Base-by-base conservation (phyloP, 768 basidiomycete species). In the Phanerodontia chrysosporium region DNA sequence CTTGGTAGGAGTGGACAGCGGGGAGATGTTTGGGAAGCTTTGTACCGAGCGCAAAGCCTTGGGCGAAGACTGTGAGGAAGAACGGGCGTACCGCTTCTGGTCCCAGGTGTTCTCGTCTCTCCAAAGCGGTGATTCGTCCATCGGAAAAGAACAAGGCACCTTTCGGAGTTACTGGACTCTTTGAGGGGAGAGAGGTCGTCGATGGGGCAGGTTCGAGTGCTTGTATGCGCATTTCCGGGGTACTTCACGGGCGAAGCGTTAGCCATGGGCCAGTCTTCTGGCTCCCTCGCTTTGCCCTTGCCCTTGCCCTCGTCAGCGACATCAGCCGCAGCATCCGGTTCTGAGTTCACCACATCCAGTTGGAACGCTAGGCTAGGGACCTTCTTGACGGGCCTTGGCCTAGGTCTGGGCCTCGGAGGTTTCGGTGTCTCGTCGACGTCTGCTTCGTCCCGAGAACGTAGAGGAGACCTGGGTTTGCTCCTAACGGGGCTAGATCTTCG, bases 1-100 rank as follows among this genome's bases (percentile, higher is more conserved):
- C 35, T 53, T 32, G 1, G 42, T 28, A 0, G 61, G 61, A 16
- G 64, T 64, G 0, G 64, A 65, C 1, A 58, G 48, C 2, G 58
- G 57, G 22, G 57, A 58, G 21, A 46, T 16, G 18, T 45, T 25
- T 3, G 55, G 55, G n/a, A 53, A 53, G 16, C 22, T 25, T 13
- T 16, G 35, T 25, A 35, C 36, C 7, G 9, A 2, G 14, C 32
- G 52, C 3, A 16, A 24, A 16, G 51, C 16, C 14, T 42, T 53
- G 36, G 39, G 16, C 4, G 51, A 13, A 22, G 18, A 9, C 29
- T 13, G 28, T 36, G 29, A n/a, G 13, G 30, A 21, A 21, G 51
- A 3, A 36, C 30, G 51, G 51, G 30, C 13, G 14, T 55, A 29
- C 45, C 49, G 39, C 30, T 24, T 56, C 59, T 29, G 29, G 8